Evolutionary conservation across 73 alveolate species (phyloP), one percentile per base, ranked within the genome.

Genomic region (Tetrahymena borealis): DNA sequence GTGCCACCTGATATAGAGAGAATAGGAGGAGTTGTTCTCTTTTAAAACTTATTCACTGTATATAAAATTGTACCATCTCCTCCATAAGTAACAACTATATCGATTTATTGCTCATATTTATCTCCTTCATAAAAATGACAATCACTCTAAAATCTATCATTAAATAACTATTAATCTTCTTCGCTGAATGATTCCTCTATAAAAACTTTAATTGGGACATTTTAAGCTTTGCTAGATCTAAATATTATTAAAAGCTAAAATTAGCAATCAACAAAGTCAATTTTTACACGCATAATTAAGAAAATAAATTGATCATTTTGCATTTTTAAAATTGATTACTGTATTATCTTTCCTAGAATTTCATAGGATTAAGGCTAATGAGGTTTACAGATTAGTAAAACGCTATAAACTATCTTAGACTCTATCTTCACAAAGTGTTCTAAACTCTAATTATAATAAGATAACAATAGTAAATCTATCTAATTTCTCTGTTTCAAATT

Each of bases 1-100:
- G 95, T 93, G 1, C 95, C 95, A 4, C 91, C 91, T 32, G 90
- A 78, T 33, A 93, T 79, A 13, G 95, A 90, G 33, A 93, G 78
- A 32, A 93, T 93, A 7, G 93, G 93, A 38, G 95, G 95, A 7
- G 95, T 90, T 32, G 90, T 78, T 39, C 28, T 78, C 33, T 90
- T 39, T 93, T 93, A 93, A 93, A 93, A 93, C 35, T 39, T 15
- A 40, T 90, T 93, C 20, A 93, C 78, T n/a, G 95, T 85, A 93
- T 93, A 85, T 35, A 93, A 39, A 4, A 93, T 90, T 8, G 95
- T 93, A 16, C 95, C 95, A 18, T 93, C 95, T 4, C 95, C 95
- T 39, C 95, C 95, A 12, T 79, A 60, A 8, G 91, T 91, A 11
- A 93, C 39, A 11, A 93, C 39, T 33, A 93, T 28, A 8, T 91